Percentiles rank a stretch among this genome's conserved stretches.
These are phyloP conservation scores for Pittosporum tobira DNA, from an alignment of 129 eudicot species.

Conservation along the genomic window DNA sequence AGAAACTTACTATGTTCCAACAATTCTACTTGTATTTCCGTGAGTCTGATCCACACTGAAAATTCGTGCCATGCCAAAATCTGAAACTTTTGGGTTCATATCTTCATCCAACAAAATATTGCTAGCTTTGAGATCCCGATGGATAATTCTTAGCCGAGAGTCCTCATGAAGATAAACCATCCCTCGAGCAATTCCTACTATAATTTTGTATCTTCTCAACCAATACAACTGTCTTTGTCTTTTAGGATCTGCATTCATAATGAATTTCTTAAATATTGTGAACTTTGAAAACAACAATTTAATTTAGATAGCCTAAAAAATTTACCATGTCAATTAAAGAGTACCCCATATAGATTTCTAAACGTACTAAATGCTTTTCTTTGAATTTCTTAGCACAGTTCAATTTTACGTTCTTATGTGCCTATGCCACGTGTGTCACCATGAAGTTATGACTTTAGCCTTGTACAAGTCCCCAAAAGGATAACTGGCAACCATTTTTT, in stretches of 20 bases:
- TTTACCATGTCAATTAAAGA: no score
- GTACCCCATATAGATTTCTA: no score
- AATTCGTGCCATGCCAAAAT: no score
- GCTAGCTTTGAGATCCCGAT: no score
- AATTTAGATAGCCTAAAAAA: neutral
- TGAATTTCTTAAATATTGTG: no score
- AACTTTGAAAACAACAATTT: neutral
- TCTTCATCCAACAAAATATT: no score
- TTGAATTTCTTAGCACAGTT: neutral
- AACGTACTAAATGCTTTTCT: neutral
- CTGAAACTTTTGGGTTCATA: no score
- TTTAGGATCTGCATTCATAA: neutral
- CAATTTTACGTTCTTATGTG: no score
- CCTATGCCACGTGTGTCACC: no score
- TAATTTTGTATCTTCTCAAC: constrained; percentile 10
- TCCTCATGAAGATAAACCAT: constrained; percentile 22
- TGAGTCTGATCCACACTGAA: constrained; percentile 6
- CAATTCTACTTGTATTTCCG: no score
- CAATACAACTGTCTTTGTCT: constrained; percentile 1
- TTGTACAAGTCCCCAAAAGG: no score
- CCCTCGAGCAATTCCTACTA: constrained; percentile 20
- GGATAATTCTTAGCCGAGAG: no score
- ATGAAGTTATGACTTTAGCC: neutral
- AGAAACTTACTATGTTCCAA: constrained; percentile 30
- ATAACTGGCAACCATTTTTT: neutral